phyloP scores from a whole-genome alignment of 1,139 yeast genomes.

The Saccharomycopsis phalli region DNA sequence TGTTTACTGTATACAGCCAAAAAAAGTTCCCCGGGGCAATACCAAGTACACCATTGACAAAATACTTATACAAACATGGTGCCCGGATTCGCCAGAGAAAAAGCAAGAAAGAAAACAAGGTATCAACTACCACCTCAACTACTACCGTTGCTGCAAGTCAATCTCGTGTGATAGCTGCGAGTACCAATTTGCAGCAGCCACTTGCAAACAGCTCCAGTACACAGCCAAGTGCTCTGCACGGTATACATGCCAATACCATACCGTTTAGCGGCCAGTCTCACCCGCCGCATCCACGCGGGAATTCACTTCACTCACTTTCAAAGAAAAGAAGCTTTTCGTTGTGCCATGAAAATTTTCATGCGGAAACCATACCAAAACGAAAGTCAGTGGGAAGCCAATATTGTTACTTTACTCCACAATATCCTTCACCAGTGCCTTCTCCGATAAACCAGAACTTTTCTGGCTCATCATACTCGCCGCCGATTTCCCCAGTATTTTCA shows the following conservation, averaged over 20 bases:
- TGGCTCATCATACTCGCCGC: constrained; percentile 2
- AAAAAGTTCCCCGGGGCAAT: constrained; percentile 27
- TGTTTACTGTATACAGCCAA: constrained; percentile 25
- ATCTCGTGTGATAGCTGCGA: too few species aligned
- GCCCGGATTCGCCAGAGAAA: constrained; percentile 27
- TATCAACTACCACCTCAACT: constrained; percentile 5
- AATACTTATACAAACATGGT: constrained; percentile 25
- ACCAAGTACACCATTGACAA: constrained; percentile 24
- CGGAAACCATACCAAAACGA: neutral
- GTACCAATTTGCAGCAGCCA: too few species aligned
- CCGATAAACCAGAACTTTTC: constrained; percentile 1
- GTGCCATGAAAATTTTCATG: neutral
- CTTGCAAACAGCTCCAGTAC: too few species aligned
- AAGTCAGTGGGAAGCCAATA: neutral
- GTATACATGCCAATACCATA: too few species aligned
- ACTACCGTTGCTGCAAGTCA: too few species aligned
- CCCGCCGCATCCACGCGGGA: neutral
- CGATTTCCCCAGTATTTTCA: constrained; percentile 11
- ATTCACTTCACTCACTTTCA: neutral
- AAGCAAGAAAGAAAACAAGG: constrained; percentile 4
- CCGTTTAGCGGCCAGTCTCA: too few species aligned
- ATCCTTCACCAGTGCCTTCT: constrained; percentile 8
- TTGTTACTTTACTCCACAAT: neutral
- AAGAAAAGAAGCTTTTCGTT: constrained; percentile 1
- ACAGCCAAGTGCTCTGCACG: too few species aligned